Percentiles rank a stretch among this genome's conserved stretches.
Evolutionary conservation across 1,139 yeast species (phyloP).

Genomic region (Kluyveromyces sp.): DNA sequence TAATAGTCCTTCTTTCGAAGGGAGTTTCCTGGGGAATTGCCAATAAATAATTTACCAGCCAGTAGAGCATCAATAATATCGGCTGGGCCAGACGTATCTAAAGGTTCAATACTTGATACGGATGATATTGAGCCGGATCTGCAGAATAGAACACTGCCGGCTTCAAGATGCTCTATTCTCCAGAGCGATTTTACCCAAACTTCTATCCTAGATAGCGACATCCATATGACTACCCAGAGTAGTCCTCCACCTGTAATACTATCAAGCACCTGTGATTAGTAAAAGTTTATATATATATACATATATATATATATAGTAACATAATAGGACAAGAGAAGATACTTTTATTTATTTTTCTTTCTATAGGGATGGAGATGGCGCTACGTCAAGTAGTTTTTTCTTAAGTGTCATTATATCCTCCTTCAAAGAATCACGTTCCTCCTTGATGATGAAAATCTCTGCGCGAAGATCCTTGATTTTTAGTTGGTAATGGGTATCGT

Average conservation of each 20-base stretch:
- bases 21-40: not conserved
- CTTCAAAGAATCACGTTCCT: slow-evolving; percentile 76
- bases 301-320: not conserved
- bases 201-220: slow-evolving; percentile 1
- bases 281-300: not conserved
- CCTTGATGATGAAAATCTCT: slow-evolving; percentile 68
- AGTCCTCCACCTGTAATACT: slow-evolving; percentile 6
- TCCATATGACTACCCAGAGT: slow-evolving; percentile 4
- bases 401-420: slow-evolving; percentile 53
- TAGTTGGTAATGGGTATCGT: slow-evolving; percentile 63
- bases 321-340: not conserved
- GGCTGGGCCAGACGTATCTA: not conserved
- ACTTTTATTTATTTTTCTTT: not conserved
- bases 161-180: slow-evolving; percentile 6
- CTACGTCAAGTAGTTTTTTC: slow-evolving; percentile 39
- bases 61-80: slow-evolving; percentile 1
- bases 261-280: not conserved
- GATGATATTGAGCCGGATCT: not conserved
- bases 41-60: not conserved
- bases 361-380: not conserved
- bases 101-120: slow-evolving; percentile 1
- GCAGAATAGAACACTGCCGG: not conserved
- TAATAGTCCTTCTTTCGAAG: too few relatives aligned
- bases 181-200: slow-evolving; percentile 4
- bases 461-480: slow-evolving; percentile 80